phyloP scores from a whole-genome alignment of 345 rosid species.

The Corymbia maculata region DNA sequence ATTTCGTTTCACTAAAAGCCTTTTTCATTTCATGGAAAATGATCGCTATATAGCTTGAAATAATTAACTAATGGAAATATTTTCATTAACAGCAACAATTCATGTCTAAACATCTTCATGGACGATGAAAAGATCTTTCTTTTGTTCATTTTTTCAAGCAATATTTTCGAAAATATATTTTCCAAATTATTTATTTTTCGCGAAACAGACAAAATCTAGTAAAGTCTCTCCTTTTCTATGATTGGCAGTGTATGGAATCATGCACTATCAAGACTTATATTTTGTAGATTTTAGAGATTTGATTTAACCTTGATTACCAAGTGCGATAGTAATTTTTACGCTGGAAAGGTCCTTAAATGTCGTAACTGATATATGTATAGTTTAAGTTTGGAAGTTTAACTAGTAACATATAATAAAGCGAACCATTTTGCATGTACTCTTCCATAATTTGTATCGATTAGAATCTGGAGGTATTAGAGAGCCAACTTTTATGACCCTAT shows the following conservation, averaged over 20 bases:
- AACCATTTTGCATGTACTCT: background rate
- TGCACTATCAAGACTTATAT: background rate
- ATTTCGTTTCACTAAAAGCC: background rate
- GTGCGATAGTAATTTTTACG: background rate
- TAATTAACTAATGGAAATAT: background rate
- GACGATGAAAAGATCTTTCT: background rate
- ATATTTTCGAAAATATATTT: background rate
- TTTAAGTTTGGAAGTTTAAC: background rate
- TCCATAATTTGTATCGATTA: background rate
- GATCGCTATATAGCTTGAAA: too few relatives aligned
- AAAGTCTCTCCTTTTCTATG: background rate
- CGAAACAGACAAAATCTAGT: background rate
- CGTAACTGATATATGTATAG: background rate
- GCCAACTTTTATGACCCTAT: background rate
- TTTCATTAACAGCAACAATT: background rate
- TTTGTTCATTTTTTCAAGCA: background rate
- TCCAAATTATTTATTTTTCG: background rate
- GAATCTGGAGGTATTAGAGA: background rate
- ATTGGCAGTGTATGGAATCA: background rate
- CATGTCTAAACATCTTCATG: background rate
- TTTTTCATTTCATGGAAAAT: background rate
- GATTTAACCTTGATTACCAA: background rate
- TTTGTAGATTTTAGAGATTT: background rate
- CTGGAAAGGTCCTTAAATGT: background rate
- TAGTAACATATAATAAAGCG: background rate